A percentile compares a stretch with the other conserved stretches of the same genome.
Conservation (phyloP, 148 eudicot genomes). For the Vaccinium darrowii region DNA sequence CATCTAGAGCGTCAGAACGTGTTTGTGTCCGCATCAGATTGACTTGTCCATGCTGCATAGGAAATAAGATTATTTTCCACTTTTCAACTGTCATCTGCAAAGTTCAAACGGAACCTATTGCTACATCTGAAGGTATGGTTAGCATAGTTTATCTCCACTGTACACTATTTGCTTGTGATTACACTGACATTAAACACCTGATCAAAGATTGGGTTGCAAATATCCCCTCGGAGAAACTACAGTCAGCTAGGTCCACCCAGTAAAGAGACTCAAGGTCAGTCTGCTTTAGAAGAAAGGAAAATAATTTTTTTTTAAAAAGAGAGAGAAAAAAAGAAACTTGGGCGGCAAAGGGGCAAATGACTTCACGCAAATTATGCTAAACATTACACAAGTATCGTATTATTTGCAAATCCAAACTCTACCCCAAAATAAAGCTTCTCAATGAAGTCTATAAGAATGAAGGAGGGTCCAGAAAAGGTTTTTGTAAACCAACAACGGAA, state of each 20-base stretch:
- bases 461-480: background rate
- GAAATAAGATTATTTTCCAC: slow-evolving; percentile 1
- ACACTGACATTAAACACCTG: background rate
- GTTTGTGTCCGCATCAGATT: background rate
- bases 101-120: background rate
- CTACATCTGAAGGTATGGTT: background rate
- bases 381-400: background rate
- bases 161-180: background rate
- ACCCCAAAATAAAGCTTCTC: slow-evolving; percentile 4
- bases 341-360: background rate
- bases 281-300: background rate
- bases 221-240: background rate
- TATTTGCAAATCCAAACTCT: background rate
- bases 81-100: background rate
- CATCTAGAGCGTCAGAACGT: background rate
- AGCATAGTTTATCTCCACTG: background rate
- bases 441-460: background rate
- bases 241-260: background rate
- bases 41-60: background rate
- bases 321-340: background rate
- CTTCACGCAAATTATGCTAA: background rate
- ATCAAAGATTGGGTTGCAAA: background rate
- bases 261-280: background rate
- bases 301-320: background rate
- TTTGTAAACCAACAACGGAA: background rate